phyloP scores from a whole-genome alignment of 2,329 filamentous ascomycete species.

The Cordyceps fumosorosea region DNA sequence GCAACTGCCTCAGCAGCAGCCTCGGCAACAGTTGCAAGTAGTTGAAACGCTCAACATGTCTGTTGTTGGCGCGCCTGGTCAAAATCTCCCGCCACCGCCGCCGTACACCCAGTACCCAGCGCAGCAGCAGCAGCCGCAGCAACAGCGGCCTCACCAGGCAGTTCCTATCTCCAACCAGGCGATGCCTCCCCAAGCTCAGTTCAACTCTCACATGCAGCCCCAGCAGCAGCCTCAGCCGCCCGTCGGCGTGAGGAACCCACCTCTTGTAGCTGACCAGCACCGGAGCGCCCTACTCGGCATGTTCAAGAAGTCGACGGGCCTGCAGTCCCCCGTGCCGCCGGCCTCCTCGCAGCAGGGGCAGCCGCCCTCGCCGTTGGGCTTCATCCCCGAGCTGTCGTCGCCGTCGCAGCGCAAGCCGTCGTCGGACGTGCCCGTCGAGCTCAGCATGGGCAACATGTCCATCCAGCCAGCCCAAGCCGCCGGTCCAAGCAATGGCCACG shows the following conservation, averaged over 20 bases:
- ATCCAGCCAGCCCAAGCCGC: slow-evolving; percentile 21
- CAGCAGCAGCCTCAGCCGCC: neutral
- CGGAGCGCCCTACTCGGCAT: slow-evolving; percentile 45
- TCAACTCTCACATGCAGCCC: slow-evolving; percentile 5
- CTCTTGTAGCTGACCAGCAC: slow-evolving; percentile 28
- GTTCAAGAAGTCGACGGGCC: slow-evolving; percentile 40
- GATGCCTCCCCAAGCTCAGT: neutral
- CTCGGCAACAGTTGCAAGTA: neutral
- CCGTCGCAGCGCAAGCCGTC: slow-evolving; percentile 2
- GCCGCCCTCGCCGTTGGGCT: slow-evolving; percentile 5
- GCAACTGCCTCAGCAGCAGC: slow-evolving; percentile 13
- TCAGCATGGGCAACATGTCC: slow-evolving; percentile 23
- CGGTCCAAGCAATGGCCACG: slow-evolving; percentile 24
- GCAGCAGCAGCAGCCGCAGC: neutral
- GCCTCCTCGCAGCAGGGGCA: slow-evolving; percentile 14
- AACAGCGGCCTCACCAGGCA: neutral
- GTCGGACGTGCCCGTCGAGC: slow-evolving; percentile 19
- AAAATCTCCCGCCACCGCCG: slow-evolving; percentile 6
- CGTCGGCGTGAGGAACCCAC: slow-evolving; percentile 17
- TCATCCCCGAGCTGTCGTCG: slow-evolving; percentile 6
- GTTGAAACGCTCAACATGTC: neutral
- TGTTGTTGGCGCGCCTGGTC: neutral
- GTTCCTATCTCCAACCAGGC: neutral
- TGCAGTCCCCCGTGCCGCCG: slow-evolving; percentile 10
- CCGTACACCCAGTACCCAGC: slow-evolving; percentile 11